A percentile compares a stretch with the other conserved stretches of the same genome.
Evolutionary conservation across 2,329 filamentous ascomycete genomes (phyloP).

Genomic region (Dactylellina haptotyla): DNA sequence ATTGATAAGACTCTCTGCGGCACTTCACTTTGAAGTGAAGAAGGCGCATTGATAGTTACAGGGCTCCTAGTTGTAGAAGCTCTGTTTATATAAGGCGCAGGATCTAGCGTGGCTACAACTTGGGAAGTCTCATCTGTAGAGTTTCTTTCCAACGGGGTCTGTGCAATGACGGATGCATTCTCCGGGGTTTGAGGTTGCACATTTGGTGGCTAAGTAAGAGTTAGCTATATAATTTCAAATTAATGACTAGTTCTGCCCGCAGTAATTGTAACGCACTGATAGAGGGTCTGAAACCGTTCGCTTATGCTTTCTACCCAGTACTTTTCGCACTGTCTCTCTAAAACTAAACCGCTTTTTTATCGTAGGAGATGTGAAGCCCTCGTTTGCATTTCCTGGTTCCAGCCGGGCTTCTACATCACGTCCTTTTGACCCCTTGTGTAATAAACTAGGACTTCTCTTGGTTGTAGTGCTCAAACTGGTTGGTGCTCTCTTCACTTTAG

Average conservation of each 20-base stretch:
- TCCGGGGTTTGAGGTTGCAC: too few relatives aligned
- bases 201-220: too few relatives aligned
- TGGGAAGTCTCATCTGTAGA: neutral
- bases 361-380: neutral
- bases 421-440: slow-evolving; percentile 21
- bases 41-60: neutral
- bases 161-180: neutral
- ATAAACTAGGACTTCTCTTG: slow-evolving; percentile 22
- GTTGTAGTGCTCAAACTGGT: slow-evolving; percentile 6
- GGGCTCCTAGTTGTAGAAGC: neutral
- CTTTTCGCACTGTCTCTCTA: slow-evolving; percentile 26
- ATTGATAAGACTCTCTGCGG: slow-evolving; percentile 18
- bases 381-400: neutral
- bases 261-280: neutral
- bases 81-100: neutral
- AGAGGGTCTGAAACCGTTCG: neutral
- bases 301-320: slow-evolving; percentile 24
- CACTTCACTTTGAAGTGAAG: neutral
- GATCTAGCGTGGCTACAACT: neutral
- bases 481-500: slow-evolving; percentile 19
- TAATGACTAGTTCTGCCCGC: too few relatives aligned
- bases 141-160: neutral
- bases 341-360: slow-evolving; percentile 42
- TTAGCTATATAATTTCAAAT: too few relatives aligned
- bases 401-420: neutral